phyloP scores from a whole-genome alignment of 345 rosid genomes.

The Iberis pinnata region DNA sequence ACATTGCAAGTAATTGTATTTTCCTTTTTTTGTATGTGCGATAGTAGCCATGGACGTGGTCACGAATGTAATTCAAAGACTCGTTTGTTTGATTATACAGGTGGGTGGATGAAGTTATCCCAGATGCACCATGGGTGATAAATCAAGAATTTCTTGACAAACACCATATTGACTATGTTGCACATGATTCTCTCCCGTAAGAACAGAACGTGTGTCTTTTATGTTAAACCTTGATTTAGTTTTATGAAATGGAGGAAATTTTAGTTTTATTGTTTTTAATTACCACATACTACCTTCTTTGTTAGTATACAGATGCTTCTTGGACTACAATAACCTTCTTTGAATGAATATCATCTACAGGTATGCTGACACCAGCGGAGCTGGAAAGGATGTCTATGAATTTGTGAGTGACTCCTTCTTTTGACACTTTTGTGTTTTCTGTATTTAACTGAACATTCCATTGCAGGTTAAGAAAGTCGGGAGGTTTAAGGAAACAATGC shows the following conservation, averaged over 20 bases:
- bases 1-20: constrained; percentile 71
- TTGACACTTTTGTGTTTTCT: constrained; percentile 1
- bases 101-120: constrained; percentile 96
- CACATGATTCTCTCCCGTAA: constrained; percentile 95
- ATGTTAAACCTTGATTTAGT: background rate
- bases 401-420: constrained; percentile 50
- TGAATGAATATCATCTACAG: constrained; percentile 31
- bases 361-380: constrained; percentile 89
- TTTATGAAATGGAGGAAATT: background rate
- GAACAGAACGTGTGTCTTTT: constrained; percentile 3
- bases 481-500: constrained; percentile 81
- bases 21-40: background rate
- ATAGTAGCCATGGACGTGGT: constrained; percentile 2
- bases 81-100: constrained; percentile 29
- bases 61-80: background rate
- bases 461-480: constrained; percentile 76
- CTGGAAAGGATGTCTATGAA: constrained; percentile 86
- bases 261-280: background rate
- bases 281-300: background rate
- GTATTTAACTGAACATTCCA: constrained; percentile 15
- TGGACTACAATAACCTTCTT: constrained; percentile 7
- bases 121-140: constrained; percentile 90
- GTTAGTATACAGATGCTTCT: background rate
- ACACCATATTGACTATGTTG: constrained; percentile 66
- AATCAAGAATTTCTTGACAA: constrained; percentile 79